Evolutionary conservation across 208 protist genomes (phyloP), one percentile per base, ranked within the genome.

Genomic region (Leptomonas pyrrhocoris): DNA sequence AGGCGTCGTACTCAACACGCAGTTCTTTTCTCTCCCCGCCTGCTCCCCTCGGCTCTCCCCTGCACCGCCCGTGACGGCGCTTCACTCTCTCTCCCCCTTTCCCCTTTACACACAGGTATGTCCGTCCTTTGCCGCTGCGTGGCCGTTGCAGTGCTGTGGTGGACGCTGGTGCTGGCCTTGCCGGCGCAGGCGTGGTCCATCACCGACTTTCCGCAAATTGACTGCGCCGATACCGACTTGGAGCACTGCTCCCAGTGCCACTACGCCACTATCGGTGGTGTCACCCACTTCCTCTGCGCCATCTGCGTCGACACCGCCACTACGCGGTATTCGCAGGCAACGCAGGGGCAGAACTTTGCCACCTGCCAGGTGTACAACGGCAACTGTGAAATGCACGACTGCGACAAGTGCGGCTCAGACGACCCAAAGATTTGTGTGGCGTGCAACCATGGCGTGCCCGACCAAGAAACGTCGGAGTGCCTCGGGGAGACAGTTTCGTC

Each of bases 191-290:
- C n/a, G n/a, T n/a, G 13, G 38, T 15, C 9, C 12, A 38, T 23
- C 23, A 48, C 31, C 28, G 25, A 42, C 49, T 28, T 21, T 15
- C 43, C 28, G 19, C 42, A 50, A 25, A 15, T 36, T n/a, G 25
- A 58, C 21, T 21, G 25, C 49, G 18, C 49, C 25, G 23, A 13
- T 18, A 31, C 49, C 5, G 23, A 54, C 49, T 16, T 54, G 49
- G 18, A 54, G 23, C 49, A 54, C 49, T 54, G 49, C 49, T 54
- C 49, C 23, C 49, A 54, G 49, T 54, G 49, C 49, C 49, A 54
- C 49, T 54, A 25, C 23, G 30, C 21, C 21, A 23, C 16, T 5
- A 31, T 31, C 25, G 23, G 23, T 23, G 23, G 49, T 23, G 49
- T 31, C 9, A 54, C 49, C 6, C 30, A 31, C 23, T 54, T 31